Conservation (phyloP, 805 yeast species). For the Middelhovenomyces tepae region DNA sequence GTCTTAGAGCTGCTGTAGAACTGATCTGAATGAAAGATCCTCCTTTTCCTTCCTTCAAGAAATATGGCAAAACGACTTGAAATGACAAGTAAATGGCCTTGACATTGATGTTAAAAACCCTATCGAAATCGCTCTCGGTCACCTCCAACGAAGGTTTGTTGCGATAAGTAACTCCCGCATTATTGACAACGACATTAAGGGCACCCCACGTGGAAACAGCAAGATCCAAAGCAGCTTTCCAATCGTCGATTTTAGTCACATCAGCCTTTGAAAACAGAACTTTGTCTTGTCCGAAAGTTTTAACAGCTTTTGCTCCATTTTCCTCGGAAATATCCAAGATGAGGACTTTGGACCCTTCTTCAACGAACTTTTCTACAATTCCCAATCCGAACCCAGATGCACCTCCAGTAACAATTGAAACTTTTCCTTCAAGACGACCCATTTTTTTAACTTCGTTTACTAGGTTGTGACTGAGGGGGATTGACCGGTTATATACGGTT, state of each 20-base stretch:
- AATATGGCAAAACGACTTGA: constrained; percentile 24
- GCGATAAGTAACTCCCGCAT: constrained; percentile 30
- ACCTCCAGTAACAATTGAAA: constrained; percentile 20
- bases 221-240: constrained; percentile 21
- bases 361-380: constrained; percentile 15
- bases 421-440: constrained; percentile 11
- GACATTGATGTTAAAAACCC: constrained; percentile 23
- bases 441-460: no score
- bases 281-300: constrained; percentile 4
- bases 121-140: constrained; percentile 23
- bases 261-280: constrained; percentile 15
- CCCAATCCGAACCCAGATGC: constrained; percentile 19
- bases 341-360: constrained; percentile 18
- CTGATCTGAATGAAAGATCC: constrained; percentile 35
- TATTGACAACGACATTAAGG: constrained; percentile 31
- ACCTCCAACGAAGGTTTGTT: constrained; percentile 23
- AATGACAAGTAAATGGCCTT: constrained; percentile 18
- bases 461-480: no score
- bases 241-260: constrained; percentile 23
- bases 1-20: constrained; percentile 30
- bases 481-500: no score
- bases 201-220: constrained; percentile 26
- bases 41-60: constrained; percentile 16
- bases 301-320: constrained; percentile 9
- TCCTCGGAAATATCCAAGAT: constrained; percentile 15